phyloP scores from a whole-genome alignment of 305 asterid genomes.

The Fraxinus floribunda region DNA sequence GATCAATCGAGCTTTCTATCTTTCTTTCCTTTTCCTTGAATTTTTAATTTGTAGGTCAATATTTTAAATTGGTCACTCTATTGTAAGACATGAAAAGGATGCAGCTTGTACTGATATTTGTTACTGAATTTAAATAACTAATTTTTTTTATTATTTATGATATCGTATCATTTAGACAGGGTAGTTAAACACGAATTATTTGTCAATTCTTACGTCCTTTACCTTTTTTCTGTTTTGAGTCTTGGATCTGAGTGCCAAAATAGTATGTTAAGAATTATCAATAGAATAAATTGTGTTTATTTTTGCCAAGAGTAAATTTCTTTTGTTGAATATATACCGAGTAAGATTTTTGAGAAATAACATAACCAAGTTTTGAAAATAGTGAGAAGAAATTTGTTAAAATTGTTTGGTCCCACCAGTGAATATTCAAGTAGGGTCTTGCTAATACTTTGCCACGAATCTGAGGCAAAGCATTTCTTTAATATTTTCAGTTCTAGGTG shows the following conservation, averaged over 20 bases:
- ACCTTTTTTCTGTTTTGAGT: not conserved
- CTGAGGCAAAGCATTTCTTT: constrained; percentile 13
- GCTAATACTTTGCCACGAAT: constrained; percentile 28
- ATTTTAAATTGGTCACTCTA: not conserved
- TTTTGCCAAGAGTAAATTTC: not conserved
- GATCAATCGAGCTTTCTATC: not conserved
- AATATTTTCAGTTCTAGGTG: not conserved
- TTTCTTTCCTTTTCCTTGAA: not conserved
- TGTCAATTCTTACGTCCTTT: not conserved
- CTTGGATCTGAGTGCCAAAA: not conserved
- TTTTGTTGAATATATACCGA: not conserved
- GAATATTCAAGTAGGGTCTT: constrained; percentile 29
- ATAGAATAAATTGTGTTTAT: not conserved
- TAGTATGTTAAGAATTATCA: not conserved
- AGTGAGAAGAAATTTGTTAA: not conserved
- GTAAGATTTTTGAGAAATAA: not conserved
- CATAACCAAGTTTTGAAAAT: not conserved
- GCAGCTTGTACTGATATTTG: too few relatives aligned
- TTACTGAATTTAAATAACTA: not conserved
- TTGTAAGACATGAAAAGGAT: not conserved
- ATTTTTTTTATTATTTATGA: too few relatives aligned
- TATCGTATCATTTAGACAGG: not conserved
- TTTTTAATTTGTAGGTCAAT: not conserved
- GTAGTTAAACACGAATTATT: not conserved
- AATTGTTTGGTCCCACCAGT: constrained; percentile 31